Evolutionary conservation across 495 filamentous ascomycete genomes (phyloP).

Genomic region (Saxophila tyrrhenica): DNA sequence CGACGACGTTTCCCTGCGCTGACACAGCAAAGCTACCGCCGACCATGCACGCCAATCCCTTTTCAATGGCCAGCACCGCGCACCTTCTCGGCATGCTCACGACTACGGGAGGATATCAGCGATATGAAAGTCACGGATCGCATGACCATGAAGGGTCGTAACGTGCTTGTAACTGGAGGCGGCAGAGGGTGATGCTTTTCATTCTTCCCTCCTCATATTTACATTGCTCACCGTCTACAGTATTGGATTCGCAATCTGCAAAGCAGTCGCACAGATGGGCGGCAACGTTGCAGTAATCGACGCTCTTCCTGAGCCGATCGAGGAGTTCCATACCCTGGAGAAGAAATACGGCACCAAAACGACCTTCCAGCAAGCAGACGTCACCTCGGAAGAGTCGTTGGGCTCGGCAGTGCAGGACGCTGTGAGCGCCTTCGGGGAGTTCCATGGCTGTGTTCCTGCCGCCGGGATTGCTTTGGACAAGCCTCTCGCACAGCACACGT

Average conservation of each 20-base stretch:
- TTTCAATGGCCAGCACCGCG: background rate
- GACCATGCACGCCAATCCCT: background rate
- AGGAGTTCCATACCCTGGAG: conserved; percentile 7
- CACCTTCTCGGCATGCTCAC: background rate
- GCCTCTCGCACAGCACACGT: conserved; percentile 2
- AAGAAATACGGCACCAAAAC: conserved; percentile 6
- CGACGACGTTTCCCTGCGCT: no score
- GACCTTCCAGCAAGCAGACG: conserved; percentile 3
- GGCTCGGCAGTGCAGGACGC: background rate
- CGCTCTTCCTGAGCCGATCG: conserved; percentile 3
- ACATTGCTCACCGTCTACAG: background rate
- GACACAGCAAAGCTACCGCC: background rate
- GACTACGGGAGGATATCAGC: background rate
- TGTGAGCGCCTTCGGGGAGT: background rate
- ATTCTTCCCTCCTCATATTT: background rate
- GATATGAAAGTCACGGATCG: conserved; percentile 5
- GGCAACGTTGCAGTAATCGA: conserved; percentile 17
- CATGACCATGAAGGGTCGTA: background rate
- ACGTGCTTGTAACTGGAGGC: conserved; percentile 14
- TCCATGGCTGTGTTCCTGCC: conserved; percentile 2
- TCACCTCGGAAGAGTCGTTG: conserved; percentile 3
- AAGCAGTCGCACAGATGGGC: conserved; percentile 14
- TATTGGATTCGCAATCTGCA: conserved; percentile 14
- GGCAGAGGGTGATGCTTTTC: background rate
- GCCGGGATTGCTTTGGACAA: conserved; percentile 13